Evolutionary conservation across 441 rosid species (phyloP).

Genomic region (Populus hybrid): DNA sequence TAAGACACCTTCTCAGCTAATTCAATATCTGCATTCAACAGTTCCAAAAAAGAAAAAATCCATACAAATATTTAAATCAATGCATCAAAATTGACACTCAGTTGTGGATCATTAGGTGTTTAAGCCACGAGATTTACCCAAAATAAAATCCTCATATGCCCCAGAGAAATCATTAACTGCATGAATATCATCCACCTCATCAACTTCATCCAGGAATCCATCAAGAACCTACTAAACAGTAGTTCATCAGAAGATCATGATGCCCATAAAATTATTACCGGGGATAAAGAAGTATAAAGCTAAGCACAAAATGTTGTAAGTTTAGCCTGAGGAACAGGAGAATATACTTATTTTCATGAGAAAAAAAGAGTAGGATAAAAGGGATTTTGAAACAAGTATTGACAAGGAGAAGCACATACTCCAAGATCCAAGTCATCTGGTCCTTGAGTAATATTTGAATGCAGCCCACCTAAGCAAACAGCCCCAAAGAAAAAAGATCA

Average conservation of each 20-base stretch:
- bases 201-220: constrained; percentile 71
- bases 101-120: neutral
- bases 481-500: constrained; percentile 3
- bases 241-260: constrained; percentile 14
- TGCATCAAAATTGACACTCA: neutral
- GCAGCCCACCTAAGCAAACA: constrained; percentile 50
- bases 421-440: constrained; percentile 60
- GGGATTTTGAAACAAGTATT: constrained; percentile 8
- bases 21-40: constrained; percentile 53
- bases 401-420: constrained; percentile 44
- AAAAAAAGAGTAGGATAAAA: constrained; percentile 6
- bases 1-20: constrained; percentile 46
- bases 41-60: neutral
- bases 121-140: constrained; percentile 40
- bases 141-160: constrained; percentile 47
- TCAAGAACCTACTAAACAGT: constrained; percentile 64
- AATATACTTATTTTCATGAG: neutral
- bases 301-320: neutral
- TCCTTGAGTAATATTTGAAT: constrained; percentile 33
- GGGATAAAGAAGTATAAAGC: constrained; percentile 6
- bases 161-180: constrained; percentile 52
- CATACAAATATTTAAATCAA: neutral
- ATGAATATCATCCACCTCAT: constrained; percentile 66
- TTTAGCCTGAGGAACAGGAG: neutral
- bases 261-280: constrained; percentile 5